These are phyloP conservation scores for Beauveria pseudobassiana DNA, from an alignment of 2,329 filamentous ascomycete species.

Conservation along the genomic window DNA sequence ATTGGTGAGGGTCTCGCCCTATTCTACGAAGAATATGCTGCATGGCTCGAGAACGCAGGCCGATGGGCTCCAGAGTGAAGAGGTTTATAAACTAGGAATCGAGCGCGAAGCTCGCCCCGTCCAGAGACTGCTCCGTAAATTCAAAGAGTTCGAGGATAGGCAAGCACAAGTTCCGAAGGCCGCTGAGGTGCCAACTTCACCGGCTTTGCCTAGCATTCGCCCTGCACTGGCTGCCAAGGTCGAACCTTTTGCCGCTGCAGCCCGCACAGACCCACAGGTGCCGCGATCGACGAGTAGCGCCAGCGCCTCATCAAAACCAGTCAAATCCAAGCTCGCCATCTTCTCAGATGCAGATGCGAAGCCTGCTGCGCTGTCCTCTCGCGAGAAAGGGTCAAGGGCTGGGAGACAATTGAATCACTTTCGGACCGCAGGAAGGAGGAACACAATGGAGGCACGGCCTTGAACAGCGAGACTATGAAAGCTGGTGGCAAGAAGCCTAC, in stretches of 20 bases:
- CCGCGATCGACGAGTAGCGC: conserved; percentile 42
- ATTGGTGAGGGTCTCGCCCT: conserved; percentile 83
- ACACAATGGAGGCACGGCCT: conserved; percentile 73
- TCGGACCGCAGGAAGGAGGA: conserved; percentile 89
- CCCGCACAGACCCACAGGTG: conserved; percentile 59
- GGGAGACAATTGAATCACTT: conserved; percentile 86
- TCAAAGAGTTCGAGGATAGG: conserved; percentile 81
- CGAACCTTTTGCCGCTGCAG: conserved; percentile 65
- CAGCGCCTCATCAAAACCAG: conserved; percentile 51
- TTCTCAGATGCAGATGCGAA: conserved; percentile 72
- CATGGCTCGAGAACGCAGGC: conserved; percentile 78
- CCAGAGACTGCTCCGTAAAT: conserved; percentile 79
- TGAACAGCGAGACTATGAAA: conserved; percentile 92
- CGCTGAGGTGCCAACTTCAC: conserved; percentile 66
- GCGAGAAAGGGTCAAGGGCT: conserved; percentile 57
- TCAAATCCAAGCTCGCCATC: conserved; percentile 77
- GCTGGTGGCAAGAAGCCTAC: conserved; percentile 74
- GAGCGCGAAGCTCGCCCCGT: conserved; percentile 79
- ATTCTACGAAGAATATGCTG: conserved; percentile 95
- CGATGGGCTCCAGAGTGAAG: conserved; percentile 89
- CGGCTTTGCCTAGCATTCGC: conserved; percentile 75
- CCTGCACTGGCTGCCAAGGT: conserved; percentile 79
- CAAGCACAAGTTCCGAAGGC: conserved; percentile 58
- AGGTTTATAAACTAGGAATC: conserved; percentile 85
- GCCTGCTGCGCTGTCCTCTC: conserved; percentile 47